Conservation (phyloP, 805 yeast genomes). For the Zygoascus biomembranicola region DNA sequence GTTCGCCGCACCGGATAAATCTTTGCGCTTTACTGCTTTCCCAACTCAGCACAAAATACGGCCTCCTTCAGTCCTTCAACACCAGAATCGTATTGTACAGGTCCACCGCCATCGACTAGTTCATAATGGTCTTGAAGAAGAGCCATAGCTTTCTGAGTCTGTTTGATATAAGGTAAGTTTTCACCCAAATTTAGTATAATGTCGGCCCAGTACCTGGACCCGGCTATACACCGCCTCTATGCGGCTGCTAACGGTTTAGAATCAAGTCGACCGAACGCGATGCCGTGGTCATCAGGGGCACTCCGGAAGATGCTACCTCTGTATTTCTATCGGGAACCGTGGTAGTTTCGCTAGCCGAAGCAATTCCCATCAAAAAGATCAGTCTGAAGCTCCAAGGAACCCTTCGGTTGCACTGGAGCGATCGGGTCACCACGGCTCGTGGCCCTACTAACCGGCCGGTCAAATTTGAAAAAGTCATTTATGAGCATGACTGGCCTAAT, state of each 20-base stretch:
- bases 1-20: background rate
- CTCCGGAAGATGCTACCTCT: slow-evolving; percentile 68
- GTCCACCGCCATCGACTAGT: no score
- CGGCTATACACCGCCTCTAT: background rate
- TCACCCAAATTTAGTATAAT: background rate
- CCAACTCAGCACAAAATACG: no score
- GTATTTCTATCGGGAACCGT: slow-evolving; percentile 69
- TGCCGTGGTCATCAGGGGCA: slow-evolving; percentile 73
- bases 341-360: slow-evolving; percentile 67
- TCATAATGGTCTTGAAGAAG: slow-evolving; percentile 18
- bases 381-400: slow-evolving; percentile 59
- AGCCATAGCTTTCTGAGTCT: slow-evolving; percentile 29
- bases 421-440: slow-evolving; percentile 36
- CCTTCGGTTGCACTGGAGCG: slow-evolving; percentile 57
- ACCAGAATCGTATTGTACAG: no score
- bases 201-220: no score
- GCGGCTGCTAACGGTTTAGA: slow-evolving; percentile 27
- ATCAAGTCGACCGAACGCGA: slow-evolving; percentile 64
- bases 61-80: no score
- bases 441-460: slow-evolving; percentile 23
- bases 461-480: slow-evolving; percentile 49
- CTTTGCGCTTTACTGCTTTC: background rate
- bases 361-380: slow-evolving; percentile 58
- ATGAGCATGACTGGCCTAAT: slow-evolving; percentile 73
- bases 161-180: slow-evolving; percentile 36